Evolutionary conservation across 2,329 filamentous ascomycete genomes (phyloP).

Genomic region (Venturia pyrina): DNA sequence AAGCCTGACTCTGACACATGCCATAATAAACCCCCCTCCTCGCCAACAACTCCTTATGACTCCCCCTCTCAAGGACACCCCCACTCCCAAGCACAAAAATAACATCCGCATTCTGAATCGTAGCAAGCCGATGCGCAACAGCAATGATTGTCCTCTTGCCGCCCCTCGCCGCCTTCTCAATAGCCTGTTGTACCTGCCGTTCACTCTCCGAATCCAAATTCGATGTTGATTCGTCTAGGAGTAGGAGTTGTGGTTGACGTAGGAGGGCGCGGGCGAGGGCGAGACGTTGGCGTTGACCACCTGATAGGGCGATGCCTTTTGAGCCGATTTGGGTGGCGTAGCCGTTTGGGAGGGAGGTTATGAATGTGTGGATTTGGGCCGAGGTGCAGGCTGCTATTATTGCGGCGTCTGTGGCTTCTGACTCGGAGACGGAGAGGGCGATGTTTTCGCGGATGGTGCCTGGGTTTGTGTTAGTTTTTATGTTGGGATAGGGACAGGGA

Average conservation of each 20-base stretch:
- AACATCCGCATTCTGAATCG: conserved; percentile 28
- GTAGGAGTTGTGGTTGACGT: conserved; percentile 22
- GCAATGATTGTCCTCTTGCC: conserved; percentile 38
- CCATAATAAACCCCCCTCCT: conserved; percentile 25
- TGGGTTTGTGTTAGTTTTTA: conserved; percentile 18
- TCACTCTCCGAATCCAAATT: conserved; percentile 25
- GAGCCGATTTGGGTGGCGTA: conserved; percentile 26
- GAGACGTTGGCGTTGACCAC: conserved; percentile 28
- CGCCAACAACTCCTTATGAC: conserved; percentile 22
- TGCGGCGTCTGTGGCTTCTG: conserved; percentile 17
- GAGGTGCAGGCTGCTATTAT: conserved; percentile 24
- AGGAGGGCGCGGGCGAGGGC: conserved; percentile 25
- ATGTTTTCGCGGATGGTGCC: conserved; percentile 31
- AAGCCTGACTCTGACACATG: conserved; percentile 30
- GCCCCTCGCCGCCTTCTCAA: conserved; percentile 38
- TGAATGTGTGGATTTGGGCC: conserved; percentile 31
- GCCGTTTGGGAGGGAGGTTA: conserved; percentile 31
- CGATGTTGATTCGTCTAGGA: conserved; percentile 27
- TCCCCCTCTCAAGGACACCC: conserved; percentile 24
- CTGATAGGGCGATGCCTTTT: conserved; percentile 24
- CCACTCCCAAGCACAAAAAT: conserved; percentile 27
- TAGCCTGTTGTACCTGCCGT: conserved; percentile 24
- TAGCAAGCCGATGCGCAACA: conserved; percentile 28
- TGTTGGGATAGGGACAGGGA: conserved; percentile 65
- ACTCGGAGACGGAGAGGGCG: conserved; percentile 35